Conservation (phyloP, 306 rosid species). For the Clitoria ternatea region DNA sequence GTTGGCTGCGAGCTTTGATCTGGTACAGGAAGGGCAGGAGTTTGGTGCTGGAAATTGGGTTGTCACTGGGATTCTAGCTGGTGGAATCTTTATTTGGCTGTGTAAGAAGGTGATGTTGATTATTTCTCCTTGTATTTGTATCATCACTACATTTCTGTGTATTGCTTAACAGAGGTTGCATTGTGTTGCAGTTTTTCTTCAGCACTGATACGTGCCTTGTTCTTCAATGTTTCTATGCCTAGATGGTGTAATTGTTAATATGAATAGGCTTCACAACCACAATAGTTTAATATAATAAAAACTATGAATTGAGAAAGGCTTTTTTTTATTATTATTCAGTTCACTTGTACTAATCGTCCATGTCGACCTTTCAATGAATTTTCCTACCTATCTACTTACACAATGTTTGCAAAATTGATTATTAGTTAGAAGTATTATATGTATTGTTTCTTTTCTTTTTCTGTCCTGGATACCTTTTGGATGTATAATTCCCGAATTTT, state of each 20-base stretch:
- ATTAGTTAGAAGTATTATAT: background rate
- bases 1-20: constrained; percentile 98
- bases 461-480: background rate
- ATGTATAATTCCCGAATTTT: constrained; percentile 7
- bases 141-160: background rate
- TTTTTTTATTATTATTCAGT: background rate
- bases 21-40: constrained; percentile 89
- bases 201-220: background rate
- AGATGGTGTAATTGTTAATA: background rate
- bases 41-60: constrained; percentile 93
- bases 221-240: background rate
- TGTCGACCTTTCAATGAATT: background rate
- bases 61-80: constrained; percentile 78
- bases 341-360: background rate
- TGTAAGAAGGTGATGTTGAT: constrained; percentile 75
- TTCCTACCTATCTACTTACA: background rate
- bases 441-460: background rate
- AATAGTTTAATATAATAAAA: background rate
- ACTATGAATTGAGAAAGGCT: background rate
- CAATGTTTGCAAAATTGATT: background rate
- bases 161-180: background rate
- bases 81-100: constrained; percentile 88
- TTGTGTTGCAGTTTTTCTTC: background rate
- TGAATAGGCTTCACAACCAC: background rate
- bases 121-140: background rate